These are phyloP conservation scores for Scalesia atractyloides DNA, from an alignment of 129 eudicot genomes.

Conservation along the genomic window DNA sequence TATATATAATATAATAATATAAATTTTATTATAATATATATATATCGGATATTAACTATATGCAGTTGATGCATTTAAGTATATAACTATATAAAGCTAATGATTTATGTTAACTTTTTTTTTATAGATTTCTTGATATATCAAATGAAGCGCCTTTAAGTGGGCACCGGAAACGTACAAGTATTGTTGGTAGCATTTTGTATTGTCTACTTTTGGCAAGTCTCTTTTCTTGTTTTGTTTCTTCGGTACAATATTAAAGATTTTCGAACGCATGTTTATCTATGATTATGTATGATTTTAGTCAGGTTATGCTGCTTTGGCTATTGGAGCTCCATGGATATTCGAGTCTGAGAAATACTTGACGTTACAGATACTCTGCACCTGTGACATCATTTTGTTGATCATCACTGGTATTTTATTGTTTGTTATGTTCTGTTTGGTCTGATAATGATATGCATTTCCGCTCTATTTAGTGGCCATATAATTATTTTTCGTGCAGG, in stretches of 20 bases:
- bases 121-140: conserved; percentile 81
- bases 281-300: conserved; percentile 42
- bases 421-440: not conserved
- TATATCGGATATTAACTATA: too few relatives aligned
- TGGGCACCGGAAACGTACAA: conserved; percentile 83
- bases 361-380: conserved; percentile 70
- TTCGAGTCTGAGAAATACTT: conserved; percentile 50
- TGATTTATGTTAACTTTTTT: conserved; percentile 17
- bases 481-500: conserved; percentile 48
- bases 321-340: conserved; percentile 83
- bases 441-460: not conserved
- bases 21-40: too few relatives aligned
- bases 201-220: conserved; percentile 91
- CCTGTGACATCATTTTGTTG: conserved; percentile 67
- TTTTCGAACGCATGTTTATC: not conserved
- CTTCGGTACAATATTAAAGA: conserved; percentile 1
- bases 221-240: conserved; percentile 23
- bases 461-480: not conserved
- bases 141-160: conserved; percentile 86
- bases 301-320: conserved; percentile 93
- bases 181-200: conserved; percentile 75
- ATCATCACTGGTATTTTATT: conserved; percentile 62
- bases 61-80: too few relatives aligned
- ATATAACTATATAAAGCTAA: not conserved
- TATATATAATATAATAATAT: too few relatives aligned